Evolutionary conservation across 2,329 filamentous ascomycete species (phyloP), one percentile per base, ranked within the genome.

Genomic region (Neocucurbitaria cava): DNA sequence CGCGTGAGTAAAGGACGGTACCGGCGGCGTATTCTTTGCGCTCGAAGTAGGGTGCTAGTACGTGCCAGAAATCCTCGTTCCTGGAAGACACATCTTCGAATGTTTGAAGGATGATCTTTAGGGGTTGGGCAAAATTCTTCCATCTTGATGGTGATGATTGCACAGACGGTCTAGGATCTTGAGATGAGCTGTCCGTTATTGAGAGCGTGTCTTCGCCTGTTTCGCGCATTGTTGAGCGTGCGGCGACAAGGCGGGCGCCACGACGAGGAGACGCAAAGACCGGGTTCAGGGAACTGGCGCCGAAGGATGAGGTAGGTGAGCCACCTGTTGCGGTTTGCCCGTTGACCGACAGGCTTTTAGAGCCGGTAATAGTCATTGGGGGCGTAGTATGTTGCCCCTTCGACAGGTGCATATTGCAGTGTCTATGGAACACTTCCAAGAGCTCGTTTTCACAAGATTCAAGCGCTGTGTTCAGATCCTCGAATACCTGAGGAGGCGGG

Each of bases 41-140:
- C 35, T 80, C 78, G 70, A 99, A 97, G 78, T 90, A 98, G 0
- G 85, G 81, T 4, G 86, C 86, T 0, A 88, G 88, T 1, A 86
- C 86, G 76, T 93, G 94, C 95, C 95, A 99, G 73, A 98, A 98
- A 75, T 97, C 93, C 74, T 96, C 92, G 69, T 94, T 95, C 74
- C 90, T 87, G 47, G 87, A 81, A 46, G 91, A 96, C 11, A 97
- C 81, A 40, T 92, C 90, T 70, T 95, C 89, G 78, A 99, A 98
- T n/a, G 95, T 91, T 73, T 97, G 94, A 21, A 99, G 83, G 75
- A 99, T 91, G 42, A 99, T 86, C 1, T 91, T 90, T 7, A 98
- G 85, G 0, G 95, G 95, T 71, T 97, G 92, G 62, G 90, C 91
- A 74, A 97, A 96, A 64, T 87, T 87, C 67, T 89, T 87, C 90